These are phyloP conservation scores for Aphanomyces invadans DNA, from an alignment of 352 stramenopile species.

Conservation along the genomic window DNA sequence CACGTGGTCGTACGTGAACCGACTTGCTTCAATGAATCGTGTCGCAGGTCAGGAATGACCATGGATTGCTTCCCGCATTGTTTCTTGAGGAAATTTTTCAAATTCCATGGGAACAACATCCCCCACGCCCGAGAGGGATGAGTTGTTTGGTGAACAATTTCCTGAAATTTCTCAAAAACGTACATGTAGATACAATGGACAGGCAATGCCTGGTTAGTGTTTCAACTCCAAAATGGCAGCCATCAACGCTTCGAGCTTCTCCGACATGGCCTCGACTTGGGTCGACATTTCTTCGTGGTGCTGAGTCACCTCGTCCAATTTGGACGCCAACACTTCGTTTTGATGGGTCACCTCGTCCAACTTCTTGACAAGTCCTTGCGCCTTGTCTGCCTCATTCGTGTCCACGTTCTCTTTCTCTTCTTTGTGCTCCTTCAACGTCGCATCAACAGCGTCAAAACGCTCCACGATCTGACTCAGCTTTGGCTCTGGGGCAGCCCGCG, in stretches of 20 bases:
- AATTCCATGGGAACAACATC: too few relatives aligned
- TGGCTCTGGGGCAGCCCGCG: not conserved
- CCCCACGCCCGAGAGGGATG: too few relatives aligned
- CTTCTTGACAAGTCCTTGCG: conserved; percentile 5
- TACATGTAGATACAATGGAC: too few relatives aligned
- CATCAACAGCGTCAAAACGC: not conserved
- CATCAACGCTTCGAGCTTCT: conserved; percentile 2
- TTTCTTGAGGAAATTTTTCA: too few relatives aligned
- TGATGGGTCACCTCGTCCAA: not conserved
- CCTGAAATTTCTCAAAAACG: too few relatives aligned
- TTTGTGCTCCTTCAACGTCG: not conserved
- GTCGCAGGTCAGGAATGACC: too few relatives aligned
- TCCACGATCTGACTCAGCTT: not conserved
- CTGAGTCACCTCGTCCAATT: not conserved
- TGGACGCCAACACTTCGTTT: not conserved
- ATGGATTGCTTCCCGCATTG: too few relatives aligned
- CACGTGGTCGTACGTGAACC: too few relatives aligned
- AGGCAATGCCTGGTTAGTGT: not conserved
- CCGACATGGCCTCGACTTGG: not conserved
- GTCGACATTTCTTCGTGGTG: not conserved
- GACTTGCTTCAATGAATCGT: too few relatives aligned
- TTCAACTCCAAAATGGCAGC: not conserved
- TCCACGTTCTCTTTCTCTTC: not conserved
- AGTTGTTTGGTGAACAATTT: too few relatives aligned
- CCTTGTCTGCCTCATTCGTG: not conserved